Percentiles rank a stretch among this genome's conserved stretches.
Evolutionary conservation across 2,329 filamentous ascomycete genomes (phyloP).

Genomic region (Trematosphaeria pertusa): DNA sequence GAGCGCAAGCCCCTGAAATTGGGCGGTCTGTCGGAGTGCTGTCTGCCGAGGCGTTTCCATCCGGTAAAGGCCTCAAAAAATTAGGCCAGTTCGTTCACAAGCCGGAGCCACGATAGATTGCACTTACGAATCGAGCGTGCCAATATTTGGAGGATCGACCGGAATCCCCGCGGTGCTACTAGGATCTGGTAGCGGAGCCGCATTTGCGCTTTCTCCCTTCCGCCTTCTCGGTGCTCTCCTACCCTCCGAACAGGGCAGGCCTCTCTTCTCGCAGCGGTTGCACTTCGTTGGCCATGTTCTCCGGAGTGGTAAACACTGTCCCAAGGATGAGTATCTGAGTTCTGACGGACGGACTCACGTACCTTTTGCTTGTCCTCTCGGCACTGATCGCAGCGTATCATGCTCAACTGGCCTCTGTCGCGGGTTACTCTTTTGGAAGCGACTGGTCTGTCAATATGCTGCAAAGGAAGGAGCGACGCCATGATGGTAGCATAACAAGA

Average conservation of each 20-base stretch:
- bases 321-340: background rate
- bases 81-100: too few species aligned
- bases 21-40: too few species aligned
- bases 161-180: too few species aligned
- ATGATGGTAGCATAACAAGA: background rate
- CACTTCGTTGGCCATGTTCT: constrained; percentile 5
- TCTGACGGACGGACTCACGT: background rate
- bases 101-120: background rate
- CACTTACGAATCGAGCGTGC: background rate
- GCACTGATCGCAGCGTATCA: constrained; percentile 4
- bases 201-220: background rate
- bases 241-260: background rate
- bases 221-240: background rate
- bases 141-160: too few species aligned
- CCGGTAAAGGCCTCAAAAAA: too few species aligned
- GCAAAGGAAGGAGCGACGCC: background rate
- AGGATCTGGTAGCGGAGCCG: too few species aligned
- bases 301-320: constrained; percentile 1
- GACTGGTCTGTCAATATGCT: background rate
- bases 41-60: too few species aligned
- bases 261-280: constrained; percentile 2
- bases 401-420: constrained; percentile 5
- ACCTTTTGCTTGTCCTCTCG: constrained; percentile 8
- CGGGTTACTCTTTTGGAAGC: background rate
- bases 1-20: too few species aligned